Evolutionary conservation across 352 stramenopile species (phyloP).

Genomic region (Phytopythium vexans): DNA sequence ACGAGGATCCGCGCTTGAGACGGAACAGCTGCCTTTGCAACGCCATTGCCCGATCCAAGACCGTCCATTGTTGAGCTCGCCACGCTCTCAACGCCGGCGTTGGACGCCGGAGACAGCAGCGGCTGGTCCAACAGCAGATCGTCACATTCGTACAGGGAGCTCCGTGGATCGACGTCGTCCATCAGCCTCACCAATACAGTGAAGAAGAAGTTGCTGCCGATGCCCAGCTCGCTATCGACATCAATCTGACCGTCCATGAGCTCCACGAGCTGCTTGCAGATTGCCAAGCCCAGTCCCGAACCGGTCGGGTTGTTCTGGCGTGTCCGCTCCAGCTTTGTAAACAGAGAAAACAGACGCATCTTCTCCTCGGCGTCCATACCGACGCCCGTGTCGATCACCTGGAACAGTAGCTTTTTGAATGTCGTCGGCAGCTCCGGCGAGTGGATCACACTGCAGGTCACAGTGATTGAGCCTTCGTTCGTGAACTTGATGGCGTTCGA

Average conservation of each 20-base stretch:
- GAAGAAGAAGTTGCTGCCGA: constrained; percentile 87
- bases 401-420: constrained; percentile 77
- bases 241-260: constrained; percentile 87
- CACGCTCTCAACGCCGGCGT: constrained; percentile 40
- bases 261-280: constrained; percentile 87
- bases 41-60: neutral
- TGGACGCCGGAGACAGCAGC: constrained; percentile 20
- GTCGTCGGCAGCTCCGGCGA: constrained; percentile 53
- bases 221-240: constrained; percentile 72
- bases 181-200: constrained; percentile 68
- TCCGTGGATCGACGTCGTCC: constrained; percentile 42
- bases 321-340: constrained; percentile 79
- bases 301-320: constrained; percentile 86
- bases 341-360: constrained; percentile 73
- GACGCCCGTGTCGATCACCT: constrained; percentile 84
- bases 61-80: constrained; percentile 21
- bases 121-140: constrained; percentile 37
- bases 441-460: constrained; percentile 68
- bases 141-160: constrained; percentile 43
- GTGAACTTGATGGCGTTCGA: constrained; percentile 90
- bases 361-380: constrained; percentile 84
- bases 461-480: constrained; percentile 75
- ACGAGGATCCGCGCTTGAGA: constrained; percentile 63
- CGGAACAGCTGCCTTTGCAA: constrained; percentile 27
- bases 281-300: constrained; percentile 79